These are phyloP conservation scores for Xylariaceae sp. DNA, from an alignment of 2,329 filamentous ascomycete species.

Conservation along the genomic window DNA sequence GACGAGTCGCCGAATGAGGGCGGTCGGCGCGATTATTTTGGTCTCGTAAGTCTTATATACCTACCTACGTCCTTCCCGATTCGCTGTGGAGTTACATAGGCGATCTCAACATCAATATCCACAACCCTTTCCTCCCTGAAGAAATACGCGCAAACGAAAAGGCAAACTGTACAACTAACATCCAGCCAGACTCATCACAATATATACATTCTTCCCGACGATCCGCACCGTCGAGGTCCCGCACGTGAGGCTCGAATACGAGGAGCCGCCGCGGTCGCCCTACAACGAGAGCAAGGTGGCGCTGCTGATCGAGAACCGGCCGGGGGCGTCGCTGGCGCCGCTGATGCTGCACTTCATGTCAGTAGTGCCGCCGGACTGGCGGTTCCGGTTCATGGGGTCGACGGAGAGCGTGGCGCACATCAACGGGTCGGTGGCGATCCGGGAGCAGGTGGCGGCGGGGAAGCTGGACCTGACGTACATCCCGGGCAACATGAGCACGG, in stretches of 20 bases:
- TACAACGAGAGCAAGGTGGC: constrained; percentile 57
- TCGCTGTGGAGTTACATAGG: no score
- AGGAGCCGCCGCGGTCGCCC: constrained; percentile 33
- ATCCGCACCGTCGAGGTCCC: constrained; percentile 12
- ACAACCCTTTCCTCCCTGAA: background rate
- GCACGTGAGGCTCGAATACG: constrained; percentile 37
- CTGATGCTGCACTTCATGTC: constrained; percentile 59
- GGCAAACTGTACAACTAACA: background rate
- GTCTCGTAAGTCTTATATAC: constrained; percentile 33
- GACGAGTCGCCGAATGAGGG: constrained; percentile 40
- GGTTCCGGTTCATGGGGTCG: constrained; percentile 59
- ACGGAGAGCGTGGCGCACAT: constrained; percentile 47
- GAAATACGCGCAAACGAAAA: background rate
- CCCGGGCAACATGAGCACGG: constrained; percentile 54
- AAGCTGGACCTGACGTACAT: constrained; percentile 57
- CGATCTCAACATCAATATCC: background rate
- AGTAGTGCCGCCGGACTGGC: constrained; percentile 60
- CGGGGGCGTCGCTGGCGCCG: constrained; percentile 53
- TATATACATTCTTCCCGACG: background rate
- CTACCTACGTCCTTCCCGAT: background rate
- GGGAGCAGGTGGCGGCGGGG: constrained; percentile 44
- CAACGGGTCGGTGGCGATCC: constrained; percentile 50
- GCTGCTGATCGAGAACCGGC: constrained; percentile 57
- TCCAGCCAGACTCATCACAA: background rate
- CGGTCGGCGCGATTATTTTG: constrained; percentile 35